Conservation (phyloP, 495 filamentous ascomycete genomes). For the Penicillium egyptiacum region DNA sequence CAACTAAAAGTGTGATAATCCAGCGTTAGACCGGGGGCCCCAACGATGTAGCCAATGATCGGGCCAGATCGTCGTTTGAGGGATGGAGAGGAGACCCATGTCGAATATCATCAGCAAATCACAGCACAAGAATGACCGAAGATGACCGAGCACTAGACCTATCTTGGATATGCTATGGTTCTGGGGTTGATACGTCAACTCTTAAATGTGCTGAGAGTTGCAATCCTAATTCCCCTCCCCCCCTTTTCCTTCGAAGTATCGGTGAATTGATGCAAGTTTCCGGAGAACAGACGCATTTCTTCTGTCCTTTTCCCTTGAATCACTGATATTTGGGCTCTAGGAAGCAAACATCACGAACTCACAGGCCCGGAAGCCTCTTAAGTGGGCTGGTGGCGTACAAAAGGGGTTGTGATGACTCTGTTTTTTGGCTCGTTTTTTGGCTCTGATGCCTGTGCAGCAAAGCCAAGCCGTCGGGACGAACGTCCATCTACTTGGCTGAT, state of each 20-base stretch:
- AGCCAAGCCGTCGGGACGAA: constrained; percentile 8
- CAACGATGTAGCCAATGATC: constrained; percentile 3
- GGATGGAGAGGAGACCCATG: background rate
- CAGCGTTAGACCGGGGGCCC: too few species aligned
- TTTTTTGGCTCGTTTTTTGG: constrained; percentile 1
- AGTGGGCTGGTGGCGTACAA: background rate
- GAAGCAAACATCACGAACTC: constrained; percentile 9
- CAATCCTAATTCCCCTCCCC: background rate
- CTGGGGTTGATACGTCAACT: constrained; percentile 30
- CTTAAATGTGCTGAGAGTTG: background rate
- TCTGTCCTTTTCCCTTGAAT: background rate
- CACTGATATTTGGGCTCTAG: background rate
- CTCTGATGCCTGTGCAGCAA: constrained; percentile 1
- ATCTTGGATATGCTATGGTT: constrained; percentile 17
- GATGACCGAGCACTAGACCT: constrained; percentile 16
- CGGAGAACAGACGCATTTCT: background rate
- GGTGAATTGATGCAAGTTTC: background rate
- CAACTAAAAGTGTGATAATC: too few species aligned
- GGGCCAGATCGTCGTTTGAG: background rate
- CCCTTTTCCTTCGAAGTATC: background rate
- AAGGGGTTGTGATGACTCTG: background rate
- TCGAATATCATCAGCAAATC: background rate
- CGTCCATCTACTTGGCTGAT: background rate
- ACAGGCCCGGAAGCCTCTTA: background rate
- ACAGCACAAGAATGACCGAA: background rate